Conservation (phyloP, 2,329 filamentous ascomycete genomes). For the Cytospora chrysosperma region DNA sequence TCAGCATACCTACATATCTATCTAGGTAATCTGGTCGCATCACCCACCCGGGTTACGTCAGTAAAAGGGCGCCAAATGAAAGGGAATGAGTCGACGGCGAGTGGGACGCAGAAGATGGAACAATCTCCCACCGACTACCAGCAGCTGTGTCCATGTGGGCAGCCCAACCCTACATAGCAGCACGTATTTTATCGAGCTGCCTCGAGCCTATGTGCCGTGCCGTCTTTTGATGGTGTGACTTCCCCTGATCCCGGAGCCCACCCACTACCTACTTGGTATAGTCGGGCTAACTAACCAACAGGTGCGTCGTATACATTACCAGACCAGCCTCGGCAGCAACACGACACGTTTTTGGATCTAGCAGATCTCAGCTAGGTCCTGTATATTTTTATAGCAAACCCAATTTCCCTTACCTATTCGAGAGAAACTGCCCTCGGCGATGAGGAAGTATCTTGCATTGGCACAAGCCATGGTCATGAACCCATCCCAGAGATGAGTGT, state of each 20-base stretch:
- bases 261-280: no score
- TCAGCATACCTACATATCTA: no score
- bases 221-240: neutral
- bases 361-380: no score
- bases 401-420: slow-evolving; percentile 37
- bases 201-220: neutral
- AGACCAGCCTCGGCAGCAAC: slow-evolving; percentile 26
- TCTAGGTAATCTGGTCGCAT: neutral
- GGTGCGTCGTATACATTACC: neutral
- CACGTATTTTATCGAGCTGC: neutral
- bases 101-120: neutral
- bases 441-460: slow-evolving; percentile 32
- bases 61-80: neutral
- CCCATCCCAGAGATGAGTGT: slow-evolving; percentile 36
- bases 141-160: neutral
- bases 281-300: slow-evolving; percentile 5
- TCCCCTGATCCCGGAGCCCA: slow-evolving; percentile 4
- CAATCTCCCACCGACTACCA: neutral
- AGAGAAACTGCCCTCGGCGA: slow-evolving; percentile 38
- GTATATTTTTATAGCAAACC: slow-evolving; percentile 41
- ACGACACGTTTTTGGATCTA: slow-evolving; percentile 31
- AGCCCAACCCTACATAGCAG: neutral
- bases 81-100: neutral
- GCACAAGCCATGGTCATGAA: slow-evolving; percentile 28
- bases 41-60: neutral